A percentile compares a stretch with the other conserved stretches of the same genome.
These are phyloP conservation scores for Ganoderma meredithae DNA, from an alignment of 1,284 basidiomycete genomes.

Conservation along the genomic window DNA sequence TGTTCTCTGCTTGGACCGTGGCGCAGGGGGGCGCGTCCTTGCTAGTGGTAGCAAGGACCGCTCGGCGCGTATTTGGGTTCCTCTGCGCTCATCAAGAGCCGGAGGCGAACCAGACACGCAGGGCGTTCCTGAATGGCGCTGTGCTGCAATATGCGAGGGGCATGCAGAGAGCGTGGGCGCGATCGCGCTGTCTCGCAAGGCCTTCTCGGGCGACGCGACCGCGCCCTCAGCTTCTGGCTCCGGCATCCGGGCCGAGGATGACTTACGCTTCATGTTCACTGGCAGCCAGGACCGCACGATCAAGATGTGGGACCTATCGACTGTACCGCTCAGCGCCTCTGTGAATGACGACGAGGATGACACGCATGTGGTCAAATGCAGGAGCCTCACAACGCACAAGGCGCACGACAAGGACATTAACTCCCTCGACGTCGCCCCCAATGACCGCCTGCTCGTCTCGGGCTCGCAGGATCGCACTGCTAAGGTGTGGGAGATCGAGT, in stretches of 20 bases:
- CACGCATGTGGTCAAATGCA: conserved; percentile 55
- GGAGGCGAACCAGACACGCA: conserved; percentile 26
- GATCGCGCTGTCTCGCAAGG: conserved; percentile 75
- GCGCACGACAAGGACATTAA: conserved; percentile 99
- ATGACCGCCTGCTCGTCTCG: conserved; percentile 89
- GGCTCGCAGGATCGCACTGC: conserved; percentile 97
- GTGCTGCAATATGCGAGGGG: conserved; percentile 90
- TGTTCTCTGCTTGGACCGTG: conserved; percentile 85
- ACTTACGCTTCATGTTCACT: conserved; percentile 81
- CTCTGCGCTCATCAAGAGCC: conserved; percentile 28
- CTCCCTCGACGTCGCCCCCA: conserved; percentile 91
- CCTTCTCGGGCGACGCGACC: conserved; percentile 35
- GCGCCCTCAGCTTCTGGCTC: conserved; percentile 25
- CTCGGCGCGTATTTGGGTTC: conserved; percentile 88
- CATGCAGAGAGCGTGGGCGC: conserved; percentile 96
- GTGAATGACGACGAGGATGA: conserved; percentile 35
- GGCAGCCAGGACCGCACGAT: conserved; percentile 97
- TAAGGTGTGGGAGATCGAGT: conserved; percentile 88
- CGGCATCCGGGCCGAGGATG: conserved; percentile 21
- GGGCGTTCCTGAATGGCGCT: conserved; percentile 69
- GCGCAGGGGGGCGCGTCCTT: conserved; percentile 73
- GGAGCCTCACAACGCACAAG: conserved; percentile 88
- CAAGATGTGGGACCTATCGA: conserved; percentile 95
- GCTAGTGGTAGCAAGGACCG: conserved; percentile 94
- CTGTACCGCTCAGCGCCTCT: conserved; percentile 46